Conservation (phyloP, 2,329 filamentous ascomycete species). For the Chaetomium olivaceum region DNA sequence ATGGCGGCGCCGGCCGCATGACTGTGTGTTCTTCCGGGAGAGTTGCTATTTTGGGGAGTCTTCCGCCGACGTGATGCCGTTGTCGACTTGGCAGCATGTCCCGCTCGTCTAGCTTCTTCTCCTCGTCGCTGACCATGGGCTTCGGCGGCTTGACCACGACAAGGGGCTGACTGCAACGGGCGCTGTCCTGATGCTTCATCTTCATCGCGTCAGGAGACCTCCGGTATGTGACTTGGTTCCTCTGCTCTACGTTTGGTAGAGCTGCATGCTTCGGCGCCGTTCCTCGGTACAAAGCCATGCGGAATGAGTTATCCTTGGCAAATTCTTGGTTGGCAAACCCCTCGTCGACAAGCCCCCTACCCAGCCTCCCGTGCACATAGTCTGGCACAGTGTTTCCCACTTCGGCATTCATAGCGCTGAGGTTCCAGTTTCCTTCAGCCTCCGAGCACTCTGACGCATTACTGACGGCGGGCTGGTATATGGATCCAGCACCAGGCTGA, state of each 20-base stretch:
- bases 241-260: not conserved
- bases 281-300: not conserved
- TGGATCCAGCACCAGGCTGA: not conserved
- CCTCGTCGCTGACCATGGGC: not conserved
- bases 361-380: not conserved
- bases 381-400: not conserved
- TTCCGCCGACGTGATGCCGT: not conserved
- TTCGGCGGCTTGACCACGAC: not conserved
- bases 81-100: constrained; percentile 11
- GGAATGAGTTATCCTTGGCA: not conserved
- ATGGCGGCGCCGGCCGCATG: not conserved
- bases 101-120: not conserved
- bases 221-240: no score
- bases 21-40: not conserved
- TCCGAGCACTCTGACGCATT: not conserved
- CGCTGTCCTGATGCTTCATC: not conserved
- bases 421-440: no score
- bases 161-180: not conserved
- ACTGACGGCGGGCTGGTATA: not conserved
- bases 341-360: not conserved
- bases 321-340: not conserved
- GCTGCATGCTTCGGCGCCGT: not conserved
- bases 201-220: not conserved
- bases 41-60: not conserved
- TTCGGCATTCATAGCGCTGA: not conserved